Evolutionary conservation across 495 filamentous ascomycete species (phyloP).

Genomic region (Astrothelium macrocarpum): DNA sequence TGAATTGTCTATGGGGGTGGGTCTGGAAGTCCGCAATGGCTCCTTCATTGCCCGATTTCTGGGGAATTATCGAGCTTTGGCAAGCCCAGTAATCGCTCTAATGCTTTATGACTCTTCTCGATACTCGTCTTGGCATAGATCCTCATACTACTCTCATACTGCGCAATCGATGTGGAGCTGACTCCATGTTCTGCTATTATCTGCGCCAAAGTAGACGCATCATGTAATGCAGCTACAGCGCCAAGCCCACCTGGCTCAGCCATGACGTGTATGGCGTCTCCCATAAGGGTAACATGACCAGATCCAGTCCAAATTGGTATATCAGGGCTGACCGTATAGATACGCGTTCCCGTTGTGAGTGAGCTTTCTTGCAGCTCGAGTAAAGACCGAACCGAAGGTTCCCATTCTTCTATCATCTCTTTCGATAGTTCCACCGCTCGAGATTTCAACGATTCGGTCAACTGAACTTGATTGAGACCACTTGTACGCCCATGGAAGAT

Average conservation of each 20-base stretch:
- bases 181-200: neutral
- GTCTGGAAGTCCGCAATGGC: neutral
- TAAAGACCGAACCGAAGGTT: constrained; percentile 23
- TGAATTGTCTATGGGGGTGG: too few relatives aligned
- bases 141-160: neutral
- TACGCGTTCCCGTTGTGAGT: constrained; percentile 17
- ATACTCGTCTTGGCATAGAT: neutral
- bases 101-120: neutral
- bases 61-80: neutral
- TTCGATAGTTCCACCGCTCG: constrained; percentile 18
- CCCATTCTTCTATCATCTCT: constrained; percentile 31
- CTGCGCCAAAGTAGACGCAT: neutral
- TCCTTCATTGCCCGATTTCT: neutral
- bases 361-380: constrained; percentile 18
- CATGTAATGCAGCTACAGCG: neutral
- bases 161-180: neutral
- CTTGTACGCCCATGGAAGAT: constrained; percentile 20
- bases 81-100: neutral
- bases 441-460: constrained; percentile 22
- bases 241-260: neutral
- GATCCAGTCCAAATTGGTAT: constrained; percentile 11
- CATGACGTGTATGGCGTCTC: constrained; percentile 31
- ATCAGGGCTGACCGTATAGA: neutral
- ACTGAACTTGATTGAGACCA: constrained; percentile 19
- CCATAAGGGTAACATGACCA: constrained; percentile 21